Conservation (phyloP, 805 yeast genomes). For the Millerozyma miso region DNA sequence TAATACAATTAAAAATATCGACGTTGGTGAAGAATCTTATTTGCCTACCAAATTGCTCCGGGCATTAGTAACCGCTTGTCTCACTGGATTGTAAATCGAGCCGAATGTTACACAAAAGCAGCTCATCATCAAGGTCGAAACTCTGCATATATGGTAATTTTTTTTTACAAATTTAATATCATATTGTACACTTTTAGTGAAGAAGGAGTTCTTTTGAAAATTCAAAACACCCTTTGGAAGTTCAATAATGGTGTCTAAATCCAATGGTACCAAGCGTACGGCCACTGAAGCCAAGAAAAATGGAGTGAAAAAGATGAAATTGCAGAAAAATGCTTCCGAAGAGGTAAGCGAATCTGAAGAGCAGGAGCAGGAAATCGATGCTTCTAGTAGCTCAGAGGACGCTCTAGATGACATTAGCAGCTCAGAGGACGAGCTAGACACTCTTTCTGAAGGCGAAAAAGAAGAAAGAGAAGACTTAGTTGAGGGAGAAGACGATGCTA, state of each 20-base stretch:
- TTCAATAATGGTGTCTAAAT: constrained; percentile 15
- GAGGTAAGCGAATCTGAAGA: constrained; percentile 17
- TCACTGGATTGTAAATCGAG: too few species aligned
- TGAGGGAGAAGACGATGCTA: constrained; percentile 20
- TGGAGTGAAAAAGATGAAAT: constrained; percentile 24
- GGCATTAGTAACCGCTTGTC: too few species aligned
- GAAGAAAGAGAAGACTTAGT: constrained; percentile 17
- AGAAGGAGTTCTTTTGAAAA: not conserved
- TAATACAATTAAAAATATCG: too few species aligned
- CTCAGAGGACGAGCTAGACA: constrained; percentile 16
- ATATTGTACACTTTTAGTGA: not conserved
- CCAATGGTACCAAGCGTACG: constrained; percentile 31
- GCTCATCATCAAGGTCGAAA: not conserved
- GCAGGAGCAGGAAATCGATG: constrained; percentile 17
- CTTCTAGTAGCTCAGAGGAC: constrained; percentile 18
- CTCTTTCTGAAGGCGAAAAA: constrained; percentile 14
- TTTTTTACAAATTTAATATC: not conserved
- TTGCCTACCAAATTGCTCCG: too few species aligned
- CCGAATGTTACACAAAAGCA: not conserved
- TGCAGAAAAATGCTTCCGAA: constrained; percentile 14
- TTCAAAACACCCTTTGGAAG: constrained; percentile 1
- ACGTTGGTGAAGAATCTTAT: too few species aligned
- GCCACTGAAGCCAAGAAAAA: constrained; percentile 13
- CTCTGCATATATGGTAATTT: not conserved
- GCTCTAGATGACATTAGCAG: constrained; percentile 14